Conservation (phyloP, 352 stramenopile genomes). For the Halophytophthora batemanensis region DNA sequence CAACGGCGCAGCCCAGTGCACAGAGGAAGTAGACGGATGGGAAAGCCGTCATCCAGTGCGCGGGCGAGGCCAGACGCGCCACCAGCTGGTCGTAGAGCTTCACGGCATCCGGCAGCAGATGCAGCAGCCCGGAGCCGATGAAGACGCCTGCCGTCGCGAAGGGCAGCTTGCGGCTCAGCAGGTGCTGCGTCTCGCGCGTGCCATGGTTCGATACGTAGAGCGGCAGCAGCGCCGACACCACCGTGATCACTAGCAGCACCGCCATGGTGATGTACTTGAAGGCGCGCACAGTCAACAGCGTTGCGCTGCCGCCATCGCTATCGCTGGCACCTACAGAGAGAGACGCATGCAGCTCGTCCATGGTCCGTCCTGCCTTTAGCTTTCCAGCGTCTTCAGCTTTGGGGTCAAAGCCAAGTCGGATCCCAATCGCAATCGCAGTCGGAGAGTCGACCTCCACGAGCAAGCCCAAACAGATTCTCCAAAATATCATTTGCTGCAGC, state of each 20-base stretch:
- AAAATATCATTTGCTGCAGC: too few species aligned
- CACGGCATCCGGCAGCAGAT: constrained; percentile 54
- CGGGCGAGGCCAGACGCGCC: constrained; percentile 20
- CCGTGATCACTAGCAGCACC: constrained; percentile 55
- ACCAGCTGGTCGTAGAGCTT: constrained; percentile 53
- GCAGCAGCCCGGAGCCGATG: constrained; percentile 55
- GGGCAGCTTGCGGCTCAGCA: constrained; percentile 55
- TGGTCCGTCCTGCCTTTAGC: too few species aligned
- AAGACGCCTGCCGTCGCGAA: constrained; percentile 65
- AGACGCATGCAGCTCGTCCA: neutral
- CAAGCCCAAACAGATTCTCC: too few species aligned
- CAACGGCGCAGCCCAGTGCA: constrained; percentile 46
- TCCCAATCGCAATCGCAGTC: too few species aligned
- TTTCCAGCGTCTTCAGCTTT: too few species aligned
- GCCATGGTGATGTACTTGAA: constrained; percentile 58
- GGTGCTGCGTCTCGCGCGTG: constrained; percentile 30
- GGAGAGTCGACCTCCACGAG: too few species aligned
- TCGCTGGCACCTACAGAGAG: constrained; percentile 11
- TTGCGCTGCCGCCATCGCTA: constrained; percentile 14
- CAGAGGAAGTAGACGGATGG: constrained; percentile 58
- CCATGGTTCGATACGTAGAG: constrained; percentile 51
- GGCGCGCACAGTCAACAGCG: constrained; percentile 17
- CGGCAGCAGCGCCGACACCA: constrained; percentile 45
- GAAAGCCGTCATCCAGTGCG: constrained; percentile 43
- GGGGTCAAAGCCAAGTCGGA: too few species aligned